Conservation (phyloP, 306 rosid genomes). For the Quercus suber region DNA sequence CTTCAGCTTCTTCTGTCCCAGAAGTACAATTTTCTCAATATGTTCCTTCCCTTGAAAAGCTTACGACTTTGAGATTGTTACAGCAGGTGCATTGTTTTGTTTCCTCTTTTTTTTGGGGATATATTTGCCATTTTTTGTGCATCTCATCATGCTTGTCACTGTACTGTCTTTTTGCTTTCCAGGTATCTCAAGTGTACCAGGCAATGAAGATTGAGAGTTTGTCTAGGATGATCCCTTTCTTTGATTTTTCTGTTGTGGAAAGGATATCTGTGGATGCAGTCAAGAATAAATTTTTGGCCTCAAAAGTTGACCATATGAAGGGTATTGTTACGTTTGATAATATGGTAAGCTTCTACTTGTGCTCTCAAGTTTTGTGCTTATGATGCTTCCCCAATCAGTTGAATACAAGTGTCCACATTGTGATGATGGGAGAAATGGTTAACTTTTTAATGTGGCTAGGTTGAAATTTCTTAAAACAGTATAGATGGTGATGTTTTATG, state of each 20-base stretch:
- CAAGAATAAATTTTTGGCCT: constrained; percentile 75
- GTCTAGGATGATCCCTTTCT: constrained; percentile 80
- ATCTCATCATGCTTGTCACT: background rate
- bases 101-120: background rate
- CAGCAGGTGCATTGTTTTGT: constrained; percentile 62
- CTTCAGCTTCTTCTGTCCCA: constrained; percentile 90
- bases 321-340: constrained; percentile 54
- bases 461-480: background rate
- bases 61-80: constrained; percentile 89
- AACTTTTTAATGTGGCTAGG: background rate
- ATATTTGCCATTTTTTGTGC: background rate
- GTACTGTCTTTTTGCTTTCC: constrained; percentile 9
- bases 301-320: constrained; percentile 89
- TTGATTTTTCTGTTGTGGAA: constrained; percentile 70
- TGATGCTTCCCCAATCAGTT: background rate
- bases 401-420: too few relatives aligned
- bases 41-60: constrained; percentile 68
- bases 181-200: constrained; percentile 90
- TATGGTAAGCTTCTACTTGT: constrained; percentile 30
- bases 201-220: constrained; percentile 77
- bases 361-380: background rate
- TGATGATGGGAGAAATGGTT: background rate
- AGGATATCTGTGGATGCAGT: constrained; percentile 94
- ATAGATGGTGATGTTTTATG: background rate
- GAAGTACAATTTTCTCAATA: constrained; percentile 86